Evolutionary conservation across 192 early-diverging fungal genomes (phyloP).

Genomic region (Mortierella antarctica): DNA sequence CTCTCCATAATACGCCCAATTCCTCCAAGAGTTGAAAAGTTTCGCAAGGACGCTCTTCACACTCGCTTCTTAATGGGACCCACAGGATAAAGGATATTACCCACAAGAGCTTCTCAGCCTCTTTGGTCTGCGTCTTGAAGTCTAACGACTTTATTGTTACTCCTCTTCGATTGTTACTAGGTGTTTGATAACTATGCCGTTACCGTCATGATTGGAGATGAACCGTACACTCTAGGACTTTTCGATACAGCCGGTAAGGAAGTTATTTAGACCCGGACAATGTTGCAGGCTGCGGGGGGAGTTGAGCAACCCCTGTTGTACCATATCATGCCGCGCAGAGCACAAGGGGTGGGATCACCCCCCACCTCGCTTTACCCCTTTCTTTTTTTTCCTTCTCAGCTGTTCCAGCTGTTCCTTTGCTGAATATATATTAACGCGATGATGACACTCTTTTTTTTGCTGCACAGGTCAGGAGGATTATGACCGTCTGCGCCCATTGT

Average conservation of each 20-base stretch:
- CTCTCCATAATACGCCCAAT: too few species aligned
- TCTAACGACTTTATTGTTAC: not conserved
- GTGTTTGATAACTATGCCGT: slow-evolving; percentile 99
- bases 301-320: slow-evolving; percentile 3
- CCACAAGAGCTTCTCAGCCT: not conserved
- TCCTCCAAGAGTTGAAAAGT: too few species aligned
- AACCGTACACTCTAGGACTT: slow-evolving; percentile 94
- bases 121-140: not conserved
- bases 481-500: slow-evolving; percentile 91
- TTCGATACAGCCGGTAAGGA: slow-evolving; percentile 91
- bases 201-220: slow-evolving; percentile 97
- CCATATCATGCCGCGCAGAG: slow-evolving; percentile 6
- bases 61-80: too few species aligned
- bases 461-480: slow-evolving; percentile 92
- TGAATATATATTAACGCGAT: not conserved
- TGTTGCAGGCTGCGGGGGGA: not conserved
- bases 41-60: too few species aligned
- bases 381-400: not conserved
- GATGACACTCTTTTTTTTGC: slow-evolving; percentile 2
- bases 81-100: too few species aligned
- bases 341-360: not conserved
- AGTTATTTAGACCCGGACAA: not conserved
- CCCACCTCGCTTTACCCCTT: slow-evolving; percentile 4
- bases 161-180: slow-evolving; percentile 27
- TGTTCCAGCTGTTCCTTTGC: too few species aligned